These are phyloP conservation scores for Teratosphaeria viscida DNA, from an alignment of 2,329 filamentous ascomycete genomes.

Conservation along the genomic window DNA sequence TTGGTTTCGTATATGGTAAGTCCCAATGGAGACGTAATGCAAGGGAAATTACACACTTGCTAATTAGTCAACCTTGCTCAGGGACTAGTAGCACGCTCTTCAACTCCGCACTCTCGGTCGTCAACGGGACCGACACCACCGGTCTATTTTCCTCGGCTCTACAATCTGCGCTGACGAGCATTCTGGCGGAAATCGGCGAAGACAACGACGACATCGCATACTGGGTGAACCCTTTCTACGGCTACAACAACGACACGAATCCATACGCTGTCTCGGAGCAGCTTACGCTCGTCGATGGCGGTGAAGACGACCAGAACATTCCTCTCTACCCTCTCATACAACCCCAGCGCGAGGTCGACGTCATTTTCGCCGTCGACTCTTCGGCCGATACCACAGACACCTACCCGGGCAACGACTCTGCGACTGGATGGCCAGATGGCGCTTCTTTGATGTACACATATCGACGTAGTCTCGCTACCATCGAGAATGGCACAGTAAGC, in stretches of 20 bases:
- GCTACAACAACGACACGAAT: conserved; percentile 51
- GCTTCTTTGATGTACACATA: conserved; percentile 66
- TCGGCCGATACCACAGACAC: conserved; percentile 55
- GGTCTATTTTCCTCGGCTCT: conserved; percentile 36
- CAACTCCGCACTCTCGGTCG: conserved; percentile 61
- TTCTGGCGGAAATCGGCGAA: conserved; percentile 47
- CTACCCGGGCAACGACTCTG: conserved; percentile 19
- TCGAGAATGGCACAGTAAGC: conserved; percentile 51
- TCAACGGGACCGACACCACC: conserved; percentile 41
- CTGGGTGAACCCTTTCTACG: conserved; percentile 69
- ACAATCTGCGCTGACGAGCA: conserved; percentile 37
- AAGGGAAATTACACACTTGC: not conserved
- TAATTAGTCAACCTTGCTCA: not conserved
- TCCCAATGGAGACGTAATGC: not conserved
- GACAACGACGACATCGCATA: conserved; percentile 62
- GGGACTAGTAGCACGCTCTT: conserved; percentile 70
- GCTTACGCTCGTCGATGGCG: conserved; percentile 68
- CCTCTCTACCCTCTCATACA: conserved; percentile 70
- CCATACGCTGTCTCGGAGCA: conserved; percentile 42
- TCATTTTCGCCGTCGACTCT: conserved; percentile 71
- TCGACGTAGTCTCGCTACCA: conserved; percentile 48
- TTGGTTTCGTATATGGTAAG: conserved; percentile 59
- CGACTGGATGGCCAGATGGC: conserved; percentile 63
- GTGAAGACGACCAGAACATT: conserved; percentile 68
- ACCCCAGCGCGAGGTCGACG: conserved; percentile 59